phyloP scores from a whole-genome alignment of 805 yeast genomes.

The Sungouiozyma ichnusensis region DNA sequence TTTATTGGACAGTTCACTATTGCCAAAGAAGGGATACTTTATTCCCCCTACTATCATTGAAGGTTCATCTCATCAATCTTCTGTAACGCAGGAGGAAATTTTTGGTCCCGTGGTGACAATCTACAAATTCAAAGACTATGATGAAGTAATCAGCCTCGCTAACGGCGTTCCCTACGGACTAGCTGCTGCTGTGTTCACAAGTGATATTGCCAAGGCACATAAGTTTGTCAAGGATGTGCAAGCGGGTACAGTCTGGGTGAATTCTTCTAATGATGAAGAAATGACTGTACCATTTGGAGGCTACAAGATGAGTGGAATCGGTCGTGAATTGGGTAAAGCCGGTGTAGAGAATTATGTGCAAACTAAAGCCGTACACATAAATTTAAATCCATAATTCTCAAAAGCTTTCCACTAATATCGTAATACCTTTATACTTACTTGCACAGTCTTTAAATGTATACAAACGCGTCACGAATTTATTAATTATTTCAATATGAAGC shows the following conservation, averaged over 20 bases:
- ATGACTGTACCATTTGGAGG: constrained; percentile 72
- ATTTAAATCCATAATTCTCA: too few relatives aligned
- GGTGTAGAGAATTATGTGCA: constrained; percentile 64
- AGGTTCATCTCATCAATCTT: constrained; percentile 30
- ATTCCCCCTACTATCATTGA: constrained; percentile 35
- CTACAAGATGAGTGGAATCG: constrained; percentile 67
- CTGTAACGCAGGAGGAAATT: constrained; percentile 33
- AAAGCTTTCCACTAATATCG: too few relatives aligned
- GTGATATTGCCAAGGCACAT: constrained; percentile 54
- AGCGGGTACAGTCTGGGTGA: constrained; percentile 64
- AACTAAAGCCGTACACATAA: constrained; percentile 61
- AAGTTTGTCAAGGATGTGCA: constrained; percentile 47
- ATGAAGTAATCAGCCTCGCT: constrained; percentile 33
- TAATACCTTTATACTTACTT: background rate
- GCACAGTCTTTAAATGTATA: too few relatives aligned
- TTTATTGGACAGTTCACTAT: constrained; percentile 22
- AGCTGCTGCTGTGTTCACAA: constrained; percentile 51
- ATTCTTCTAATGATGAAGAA: constrained; percentile 57
- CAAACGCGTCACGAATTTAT: background rate
- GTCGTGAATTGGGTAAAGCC: constrained; percentile 70
- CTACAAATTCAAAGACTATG: constrained; percentile 29
- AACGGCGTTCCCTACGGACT: constrained; percentile 34
- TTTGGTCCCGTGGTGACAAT: constrained; percentile 37
- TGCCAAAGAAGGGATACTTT: constrained; percentile 23
- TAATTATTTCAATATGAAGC: too few relatives aligned